phyloP scores from a whole-genome alignment of 768 basidiomycete species.

The Calvatia gigantea region DNA sequence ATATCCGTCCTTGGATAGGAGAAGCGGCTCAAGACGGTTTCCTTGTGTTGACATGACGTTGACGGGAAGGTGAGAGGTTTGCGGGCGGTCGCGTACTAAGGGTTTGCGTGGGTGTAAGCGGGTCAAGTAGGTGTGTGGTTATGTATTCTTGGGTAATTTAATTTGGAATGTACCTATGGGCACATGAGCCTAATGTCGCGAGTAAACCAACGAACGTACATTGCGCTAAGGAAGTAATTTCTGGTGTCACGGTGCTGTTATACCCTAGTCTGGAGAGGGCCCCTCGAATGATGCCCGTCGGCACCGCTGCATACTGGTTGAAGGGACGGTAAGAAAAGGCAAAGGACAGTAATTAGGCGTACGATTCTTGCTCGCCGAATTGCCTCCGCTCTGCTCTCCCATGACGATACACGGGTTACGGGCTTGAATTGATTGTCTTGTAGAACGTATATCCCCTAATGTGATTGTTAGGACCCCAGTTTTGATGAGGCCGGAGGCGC shows the following conservation, averaged over 20 bases:
- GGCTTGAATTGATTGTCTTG: slow-evolving; percentile 92
- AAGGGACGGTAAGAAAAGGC: background rate
- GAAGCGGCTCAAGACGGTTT: too few relatives aligned
- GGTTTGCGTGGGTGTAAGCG: too few relatives aligned
- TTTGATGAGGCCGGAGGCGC: slow-evolving; percentile 19
- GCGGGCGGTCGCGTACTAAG: too few relatives aligned
- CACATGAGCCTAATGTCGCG: background rate
- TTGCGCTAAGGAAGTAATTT: slow-evolving; percentile 80
- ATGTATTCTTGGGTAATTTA: slow-evolving; percentile 64
- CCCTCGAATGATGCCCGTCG: slow-evolving; percentile 82
- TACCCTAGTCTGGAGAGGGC: slow-evolving; percentile 77
- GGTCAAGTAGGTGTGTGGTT: too few relatives aligned
- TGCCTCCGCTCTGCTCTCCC: slow-evolving; percentile 73
- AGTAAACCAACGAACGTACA: slow-evolving; percentile 41
- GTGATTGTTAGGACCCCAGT: background rate
- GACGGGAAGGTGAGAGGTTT: too few relatives aligned
- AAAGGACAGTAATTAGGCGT: slow-evolving; percentile 18
- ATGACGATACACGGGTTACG: slow-evolving; percentile 74
- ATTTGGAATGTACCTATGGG: slow-evolving; percentile 76
- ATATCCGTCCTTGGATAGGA: too few relatives aligned
- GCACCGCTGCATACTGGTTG: slow-evolving; percentile 80
- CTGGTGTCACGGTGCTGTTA: slow-evolving; percentile 70
- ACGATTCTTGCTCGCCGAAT: slow-evolving; percentile 70
- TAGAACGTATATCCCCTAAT: slow-evolving; percentile 86
- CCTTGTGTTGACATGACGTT: too few relatives aligned